Evolutionary conservation across 192 early-diverging fungal genomes (phyloP).

Genomic region (Mortierella claussenii): DNA sequence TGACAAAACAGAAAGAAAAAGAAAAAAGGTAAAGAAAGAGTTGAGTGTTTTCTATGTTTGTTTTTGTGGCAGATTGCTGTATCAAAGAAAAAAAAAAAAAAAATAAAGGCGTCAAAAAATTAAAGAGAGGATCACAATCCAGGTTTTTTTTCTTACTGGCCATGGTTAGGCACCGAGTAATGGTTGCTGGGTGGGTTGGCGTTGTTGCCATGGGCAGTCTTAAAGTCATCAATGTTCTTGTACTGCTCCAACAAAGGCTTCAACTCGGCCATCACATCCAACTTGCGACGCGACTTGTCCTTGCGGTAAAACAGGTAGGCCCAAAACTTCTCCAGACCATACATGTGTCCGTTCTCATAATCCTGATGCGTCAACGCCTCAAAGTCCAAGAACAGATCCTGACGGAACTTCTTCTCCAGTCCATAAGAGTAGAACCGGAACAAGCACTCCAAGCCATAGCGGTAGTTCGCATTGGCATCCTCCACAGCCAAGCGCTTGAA

Average conservation of each 20-base stretch:
- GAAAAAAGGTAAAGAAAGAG: background rate
- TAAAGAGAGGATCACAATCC: background rate
- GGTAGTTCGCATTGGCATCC: slow-evolving; percentile 86
- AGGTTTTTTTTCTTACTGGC: slow-evolving; percentile 18
- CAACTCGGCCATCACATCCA: slow-evolving; percentile 66
- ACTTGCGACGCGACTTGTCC: slow-evolving; percentile 75
- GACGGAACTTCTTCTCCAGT: slow-evolving; percentile 88
- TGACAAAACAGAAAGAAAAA: background rate
- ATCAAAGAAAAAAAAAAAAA: background rate
- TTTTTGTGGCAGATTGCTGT: background rate
- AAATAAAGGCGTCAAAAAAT: background rate
- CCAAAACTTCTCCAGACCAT: slow-evolving; percentile 98
- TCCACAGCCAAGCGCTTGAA: slow-evolving; percentile 92
- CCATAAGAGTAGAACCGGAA: slow-evolving; percentile 99
- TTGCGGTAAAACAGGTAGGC: slow-evolving; percentile 92
- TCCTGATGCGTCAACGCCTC: slow-evolving; percentile 85
- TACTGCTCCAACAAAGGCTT: slow-evolving; percentile 68
- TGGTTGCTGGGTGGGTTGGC: slow-evolving; percentile 46
- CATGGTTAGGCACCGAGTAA: slow-evolving; percentile 45
- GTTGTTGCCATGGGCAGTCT: slow-evolving; percentile 49
- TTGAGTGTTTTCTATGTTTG: background rate
- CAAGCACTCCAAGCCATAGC: slow-evolving; percentile 97
- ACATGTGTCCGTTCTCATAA: slow-evolving; percentile 76
- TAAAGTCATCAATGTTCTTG: slow-evolving; percentile 58
- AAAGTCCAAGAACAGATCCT: slow-evolving; percentile 90